phyloP scores from a whole-genome alignment of 768 basidiomycete genomes.

The Tylopilus subfusipes region DNA sequence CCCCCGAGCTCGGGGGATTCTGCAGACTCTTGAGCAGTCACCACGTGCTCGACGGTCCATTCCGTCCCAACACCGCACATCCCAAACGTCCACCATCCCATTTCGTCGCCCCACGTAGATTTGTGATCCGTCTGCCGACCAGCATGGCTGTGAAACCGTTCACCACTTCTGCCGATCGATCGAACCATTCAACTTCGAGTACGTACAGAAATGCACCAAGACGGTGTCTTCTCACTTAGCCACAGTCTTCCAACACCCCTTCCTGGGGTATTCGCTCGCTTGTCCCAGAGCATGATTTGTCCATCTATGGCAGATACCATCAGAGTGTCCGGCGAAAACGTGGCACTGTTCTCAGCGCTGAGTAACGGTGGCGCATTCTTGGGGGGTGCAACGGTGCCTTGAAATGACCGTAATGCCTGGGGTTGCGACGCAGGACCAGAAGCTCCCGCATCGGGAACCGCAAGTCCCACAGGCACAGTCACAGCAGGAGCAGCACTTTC shows the following conservation, averaged over 20 bases:
- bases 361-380: conserved; percentile 78
- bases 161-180: conserved; percentile 1
- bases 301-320: conserved; percentile 92
- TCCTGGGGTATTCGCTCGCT: conserved; percentile 60
- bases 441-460: conserved; percentile 28
- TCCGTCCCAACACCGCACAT: conserved; percentile 76
- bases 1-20: conserved; percentile 85
- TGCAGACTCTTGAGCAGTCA: conserved; percentile 76
- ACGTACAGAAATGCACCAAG: conserved; percentile 93
- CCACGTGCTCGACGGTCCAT: conserved; percentile 62
- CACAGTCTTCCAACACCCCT: conserved; percentile 79
- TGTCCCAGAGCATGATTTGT: conserved; percentile 89
- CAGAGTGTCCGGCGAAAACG: conserved; percentile 77
- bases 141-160: conserved; percentile 70
- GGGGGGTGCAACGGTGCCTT: conserved; percentile 48
- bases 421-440: conserved; percentile 19
- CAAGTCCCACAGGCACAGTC: conserved; percentile 22
- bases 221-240: conserved; percentile 89
- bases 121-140: conserved; percentile 85
- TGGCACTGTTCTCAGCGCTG: conserved; percentile 52
- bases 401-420: conserved; percentile 25
- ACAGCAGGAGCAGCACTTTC: conserved; percentile 10
- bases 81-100: conserved; percentile 91
- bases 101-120: conserved; percentile 91
- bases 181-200: not conserved